Evolutionary conservation across 1,284 basidiomycete species (phyloP).

Genomic region (Ustilago crameri): DNA sequence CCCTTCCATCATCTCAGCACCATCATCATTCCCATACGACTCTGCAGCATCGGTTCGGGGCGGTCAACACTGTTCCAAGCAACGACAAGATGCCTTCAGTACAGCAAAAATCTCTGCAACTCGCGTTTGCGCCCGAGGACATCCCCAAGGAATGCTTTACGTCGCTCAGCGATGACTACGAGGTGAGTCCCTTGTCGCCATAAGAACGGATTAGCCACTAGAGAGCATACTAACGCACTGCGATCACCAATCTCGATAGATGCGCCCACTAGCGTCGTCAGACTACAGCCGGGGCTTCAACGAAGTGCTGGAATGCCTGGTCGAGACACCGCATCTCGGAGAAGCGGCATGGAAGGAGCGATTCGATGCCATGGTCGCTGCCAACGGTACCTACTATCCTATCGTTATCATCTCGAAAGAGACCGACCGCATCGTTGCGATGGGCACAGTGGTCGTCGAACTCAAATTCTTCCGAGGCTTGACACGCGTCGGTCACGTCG

Average conservation of each 20-base stretch:
- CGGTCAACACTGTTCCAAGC: not conserved
- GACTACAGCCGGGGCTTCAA: conserved; percentile 88
- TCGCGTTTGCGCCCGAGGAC: conserved; percentile 19
- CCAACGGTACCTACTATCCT: conserved; percentile 75
- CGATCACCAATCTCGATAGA: conserved; percentile 71
- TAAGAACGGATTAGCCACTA: not conserved
- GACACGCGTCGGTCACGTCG: conserved; percentile 89
- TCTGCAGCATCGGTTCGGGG: not conserved
- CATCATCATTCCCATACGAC: not conserved
- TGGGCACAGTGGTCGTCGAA: conserved; percentile 88
- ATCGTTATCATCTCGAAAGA: conserved; percentile 82
- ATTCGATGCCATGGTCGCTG: conserved; percentile 38
- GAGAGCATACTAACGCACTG: no score
- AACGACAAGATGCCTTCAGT: conserved; percentile 14
- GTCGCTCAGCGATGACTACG: conserved; percentile 11
- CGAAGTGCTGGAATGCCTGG: conserved; percentile 81
- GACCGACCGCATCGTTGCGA: conserved; percentile 82
- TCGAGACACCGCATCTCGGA: conserved; percentile 80
- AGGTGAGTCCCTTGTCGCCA: no score
- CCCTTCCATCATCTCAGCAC: not conserved
- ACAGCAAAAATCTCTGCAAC: conserved; percentile 7
- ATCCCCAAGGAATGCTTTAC: conserved; percentile 27
- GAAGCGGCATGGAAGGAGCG: conserved; percentile 71
- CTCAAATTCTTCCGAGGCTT: conserved; percentile 89
- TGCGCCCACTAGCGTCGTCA: conserved; percentile 85